A percentile compares a stretch with the other conserved stretches of the same genome.
Evolutionary conservation across 2,329 filamentous ascomycete species (phyloP).

Genomic region (Cercospora janseana): DNA sequence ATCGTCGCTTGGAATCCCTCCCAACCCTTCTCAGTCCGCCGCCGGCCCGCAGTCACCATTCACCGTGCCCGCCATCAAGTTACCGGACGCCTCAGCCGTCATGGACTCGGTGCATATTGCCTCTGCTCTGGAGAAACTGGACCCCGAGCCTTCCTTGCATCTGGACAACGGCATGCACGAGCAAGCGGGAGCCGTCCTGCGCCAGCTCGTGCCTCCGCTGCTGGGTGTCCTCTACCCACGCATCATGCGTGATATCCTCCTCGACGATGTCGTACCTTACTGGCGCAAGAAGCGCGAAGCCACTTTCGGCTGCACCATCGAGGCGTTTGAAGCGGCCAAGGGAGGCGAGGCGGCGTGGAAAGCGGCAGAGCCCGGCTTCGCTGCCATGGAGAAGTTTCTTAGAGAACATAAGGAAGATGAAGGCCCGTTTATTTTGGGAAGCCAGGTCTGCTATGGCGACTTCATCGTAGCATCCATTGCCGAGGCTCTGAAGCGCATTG

Average conservation of each 20-base stretch:
- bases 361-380: conserved; percentile 22
- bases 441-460: conserved; percentile 29
- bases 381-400: conserved; percentile 21
- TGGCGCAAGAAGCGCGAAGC: conserved; percentile 22
- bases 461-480: conserved; percentile 28
- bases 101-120: conserved; percentile 30
- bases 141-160: conserved; percentile 23
- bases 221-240: conserved; percentile 25
- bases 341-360: conserved; percentile 30
- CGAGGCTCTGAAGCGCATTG: conserved; percentile 25
- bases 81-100: conserved; percentile 21
- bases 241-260: conserved; percentile 22
- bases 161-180: conserved; percentile 22
- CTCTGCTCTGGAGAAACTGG: conserved; percentile 20
- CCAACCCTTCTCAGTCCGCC: conserved; percentile 15
- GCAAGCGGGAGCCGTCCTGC: conserved; percentile 11
- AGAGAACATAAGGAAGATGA: conserved; percentile 27
- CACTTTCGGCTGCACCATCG: conserved; percentile 24
- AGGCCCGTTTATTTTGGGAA: conserved; percentile 30
- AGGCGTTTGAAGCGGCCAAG: conserved; percentile 33
- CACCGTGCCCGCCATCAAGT: conserved; percentile 23
- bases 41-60: conserved; percentile 13
- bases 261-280: conserved; percentile 31
- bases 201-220: conserved; percentile 26
- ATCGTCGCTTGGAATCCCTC: conserved; percentile 27